These are phyloP conservation scores for Hypholoma sublateritium DNA, from an alignment of 768 basidiomycete genomes.

Conservation along the genomic window DNA sequence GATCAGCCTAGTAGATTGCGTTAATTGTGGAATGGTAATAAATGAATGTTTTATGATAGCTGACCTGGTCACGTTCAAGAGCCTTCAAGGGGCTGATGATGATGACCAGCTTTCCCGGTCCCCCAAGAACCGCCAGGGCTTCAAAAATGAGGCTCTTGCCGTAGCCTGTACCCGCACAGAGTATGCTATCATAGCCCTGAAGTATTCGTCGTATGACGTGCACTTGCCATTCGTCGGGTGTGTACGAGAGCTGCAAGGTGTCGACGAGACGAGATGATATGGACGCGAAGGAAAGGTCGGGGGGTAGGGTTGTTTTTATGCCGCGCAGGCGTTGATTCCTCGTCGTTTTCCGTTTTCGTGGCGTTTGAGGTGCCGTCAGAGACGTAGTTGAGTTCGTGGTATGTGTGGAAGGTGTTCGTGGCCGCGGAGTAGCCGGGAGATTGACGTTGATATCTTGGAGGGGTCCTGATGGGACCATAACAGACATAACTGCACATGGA, in stretches of 20 bases:
- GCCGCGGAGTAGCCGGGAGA: neutral
- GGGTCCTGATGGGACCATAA: neutral
- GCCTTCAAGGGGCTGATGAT: constrained; percentile 19
- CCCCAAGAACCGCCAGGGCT: constrained; percentile 19
- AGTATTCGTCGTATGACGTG: constrained; percentile 7
- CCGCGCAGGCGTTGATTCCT: neutral
- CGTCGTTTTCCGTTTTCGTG: neutral
- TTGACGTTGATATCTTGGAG: neutral
- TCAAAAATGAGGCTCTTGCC: constrained; percentile 29
- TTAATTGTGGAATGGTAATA: neutral
- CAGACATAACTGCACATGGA: neutral
- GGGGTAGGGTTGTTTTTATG: neutral
- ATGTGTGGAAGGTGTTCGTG: neutral
- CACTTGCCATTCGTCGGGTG: constrained; percentile 11
- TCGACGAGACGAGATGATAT: neutral
- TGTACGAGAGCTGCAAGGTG: neutral
- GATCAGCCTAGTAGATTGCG: constrained; percentile 7
- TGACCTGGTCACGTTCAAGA: constrained; percentile 25
- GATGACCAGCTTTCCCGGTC: constrained; percentile 16
- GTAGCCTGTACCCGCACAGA: constrained; percentile 26
- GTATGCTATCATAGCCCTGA: constrained; percentile 24
- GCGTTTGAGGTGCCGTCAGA: neutral
- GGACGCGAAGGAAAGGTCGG: neutral
- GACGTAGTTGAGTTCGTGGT: neutral
- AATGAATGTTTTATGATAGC: neutral